phyloP scores from a whole-genome alignment of 176 grass and related monocot species.

The Paspalum notatum region DNA sequence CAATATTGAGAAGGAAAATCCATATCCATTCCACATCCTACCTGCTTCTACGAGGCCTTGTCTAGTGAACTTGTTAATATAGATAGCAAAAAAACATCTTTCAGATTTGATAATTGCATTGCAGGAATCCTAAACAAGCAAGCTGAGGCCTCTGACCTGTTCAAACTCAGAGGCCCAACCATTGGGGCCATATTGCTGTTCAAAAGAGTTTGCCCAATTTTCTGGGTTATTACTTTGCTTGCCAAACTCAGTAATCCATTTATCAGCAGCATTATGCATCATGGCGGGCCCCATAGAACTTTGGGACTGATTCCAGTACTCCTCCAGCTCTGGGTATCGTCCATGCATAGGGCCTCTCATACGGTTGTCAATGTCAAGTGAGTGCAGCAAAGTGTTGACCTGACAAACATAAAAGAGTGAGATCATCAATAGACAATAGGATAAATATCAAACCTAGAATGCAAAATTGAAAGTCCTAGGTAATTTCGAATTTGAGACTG shows the following conservation, averaged over 20 bases:
- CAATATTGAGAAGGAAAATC: conserved; percentile 6
- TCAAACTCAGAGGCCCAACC: conserved; percentile 98
- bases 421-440: conserved; percentile 33
- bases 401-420: conserved; percentile 49
- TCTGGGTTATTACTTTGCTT: conserved; percentile 81
- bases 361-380: conserved; percentile 81
- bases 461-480: not conserved
- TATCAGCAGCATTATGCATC: conserved; percentile 82
- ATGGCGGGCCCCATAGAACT: conserved; percentile 53
- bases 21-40: conserved; percentile 25
- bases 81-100: not conserved
- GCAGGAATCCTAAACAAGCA: conserved; percentile 28
- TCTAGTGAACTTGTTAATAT: conserved; percentile 8
- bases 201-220: conserved; percentile 85
- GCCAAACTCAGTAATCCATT: conserved; percentile 85
- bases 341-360: conserved; percentile 77
- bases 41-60: conserved; percentile 5
- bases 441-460: not conserved
- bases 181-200: conserved; percentile 89
- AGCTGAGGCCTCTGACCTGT: conserved; percentile 57
- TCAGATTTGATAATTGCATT: conserved; percentile 3
- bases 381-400: conserved; percentile 95
- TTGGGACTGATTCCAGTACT: conserved; percentile 98
- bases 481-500: not conserved
- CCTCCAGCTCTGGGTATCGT: conserved; percentile 75